Evolutionary conservation across 1,284 basidiomycete species (phyloP), one percentile per base, ranked within the genome.

Genomic region (Boletus sp.): DNA sequence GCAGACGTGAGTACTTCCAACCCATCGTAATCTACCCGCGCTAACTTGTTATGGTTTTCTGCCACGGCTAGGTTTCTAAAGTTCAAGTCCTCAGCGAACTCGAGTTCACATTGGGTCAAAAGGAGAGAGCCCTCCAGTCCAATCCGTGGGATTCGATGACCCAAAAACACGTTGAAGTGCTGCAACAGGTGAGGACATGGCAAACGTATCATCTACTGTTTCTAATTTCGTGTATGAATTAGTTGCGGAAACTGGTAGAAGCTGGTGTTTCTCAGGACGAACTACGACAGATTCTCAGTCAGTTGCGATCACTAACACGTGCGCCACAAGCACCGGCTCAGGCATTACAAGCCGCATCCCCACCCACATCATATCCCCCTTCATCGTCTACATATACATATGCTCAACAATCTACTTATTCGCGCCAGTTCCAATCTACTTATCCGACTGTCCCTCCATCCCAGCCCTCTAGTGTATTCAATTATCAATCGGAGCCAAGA

Each of bases 211-310:
- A 14, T 56, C 16, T 37, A 33, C n/a, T 52, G 30, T 63, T 67
- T 47, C 52, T 66, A 31, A 65, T 55, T 52, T 35, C 21, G 43
- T 43, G 38, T 27, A 35, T n/a, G 16, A 44, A 53, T 23, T 55
- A 95, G 91, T 78, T 96, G 60, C 88, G 90, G 55, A 83, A 81
- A 56, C 79, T 95, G 37, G 90, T 95, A 1, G 87, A 91, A 69
- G 83, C 86, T 3, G 89, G 90, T 19, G 87, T 95, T 21, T 92
- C 92, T 3, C 87, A 90, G 67, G 85, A 86, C 30, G 91, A 96
- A 71, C 80, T 96, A 31, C 81, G 82, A 46, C 91, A 94, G 70
- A 95, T 97, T 58, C 81, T 94, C 1, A 75, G 78, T 37, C 93
- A 95, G 71, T 75, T 97, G 9, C 88, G 91, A 40, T 81, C 82